Base-by-base conservation (phyloP, 1,284 basidiomycete species). In the Apiotrichum montevideense region DNA sequence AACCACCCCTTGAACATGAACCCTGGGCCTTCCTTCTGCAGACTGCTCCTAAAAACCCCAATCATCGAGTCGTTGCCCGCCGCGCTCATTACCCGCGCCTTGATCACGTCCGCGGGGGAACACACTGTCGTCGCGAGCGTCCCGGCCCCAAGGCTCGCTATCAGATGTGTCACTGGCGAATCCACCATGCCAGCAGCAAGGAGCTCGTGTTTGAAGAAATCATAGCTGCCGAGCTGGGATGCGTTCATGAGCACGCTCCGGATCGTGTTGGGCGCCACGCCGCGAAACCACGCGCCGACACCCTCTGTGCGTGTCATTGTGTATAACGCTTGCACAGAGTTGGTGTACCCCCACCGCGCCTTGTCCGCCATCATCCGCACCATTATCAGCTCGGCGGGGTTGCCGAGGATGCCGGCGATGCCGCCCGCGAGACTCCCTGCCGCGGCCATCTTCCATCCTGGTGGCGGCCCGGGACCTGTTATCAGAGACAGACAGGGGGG, bases 51-150 rank as follows among this genome's bases (percentile, higher is more conserved):
- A 71, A 94, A 90, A 49, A 90, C 85, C 9, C 75, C 79, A 34
- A 90, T 61, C 2, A 88, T 86, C 14, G 87, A 88, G 81, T 79
- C 83, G 5, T 86, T 85, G 35, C 88, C 88, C 88, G 2, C 87
- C 86, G 90, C 89, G 68, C 88, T 91, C 90, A 94, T 94, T 67
- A 94, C 88, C 41, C 81, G 55, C 33, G 84, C 84, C 80, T 94
- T 94, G 63, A 95, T 78, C 33, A 94, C 91, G 69, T 95, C 91
- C 11, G 90, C 90, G 0, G 91, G 91, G 0, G 90, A 91, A 74
- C 91, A 94, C n/a, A 95, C 85, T 1, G 91, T 93, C 3, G 90
- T 93, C 10, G 91, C 90, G 3, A 93, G 87, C 1, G 90, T 94
- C 15, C 91, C 90, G 51, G 90, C 89, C 51, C 86, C 85, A 64